phyloP scores from a whole-genome alignment of 2,329 filamentous ascomycete species.

The Venturia pyrina region DNA sequence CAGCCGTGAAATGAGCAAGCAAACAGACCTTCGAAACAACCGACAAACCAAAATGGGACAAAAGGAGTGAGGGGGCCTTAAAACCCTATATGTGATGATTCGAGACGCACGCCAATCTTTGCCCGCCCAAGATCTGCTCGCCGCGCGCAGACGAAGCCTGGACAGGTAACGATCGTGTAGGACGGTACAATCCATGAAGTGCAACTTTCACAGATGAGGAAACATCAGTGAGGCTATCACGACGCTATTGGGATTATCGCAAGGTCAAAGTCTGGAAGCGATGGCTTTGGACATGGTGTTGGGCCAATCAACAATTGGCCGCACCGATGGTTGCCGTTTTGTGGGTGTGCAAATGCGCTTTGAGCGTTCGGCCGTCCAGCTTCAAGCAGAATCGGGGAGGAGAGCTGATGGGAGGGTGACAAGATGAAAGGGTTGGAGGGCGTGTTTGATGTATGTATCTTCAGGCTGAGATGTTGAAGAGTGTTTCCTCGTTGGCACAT shows the following conservation, averaged over 20 bases:
- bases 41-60: not conserved
- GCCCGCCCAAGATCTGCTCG: not conserved
- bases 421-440: not conserved
- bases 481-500: not conserved
- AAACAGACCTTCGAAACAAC: not conserved
- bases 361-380: not conserved
- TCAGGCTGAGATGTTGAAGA: not conserved
- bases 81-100: not conserved
- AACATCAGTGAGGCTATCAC: not conserved
- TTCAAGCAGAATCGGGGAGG: not conserved
- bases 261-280: not conserved
- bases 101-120: not conserved
- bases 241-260: not conserved
- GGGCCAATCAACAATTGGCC: not conserved
- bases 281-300: not conserved
- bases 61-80: not conserved
- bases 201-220: not conserved
- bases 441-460: not conserved
- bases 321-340: not conserved
- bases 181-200: not conserved
- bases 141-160: not conserved
- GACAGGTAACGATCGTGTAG: too few species aligned
- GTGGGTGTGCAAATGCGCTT: not conserved
- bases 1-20: not conserved
- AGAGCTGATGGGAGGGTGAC: not conserved